Percentiles rank a stretch among this genome's conserved stretches.
Evolutionary conservation across 768 basidiomycete species (phyloP).

Genomic region (Trametes meyenii): DNA sequence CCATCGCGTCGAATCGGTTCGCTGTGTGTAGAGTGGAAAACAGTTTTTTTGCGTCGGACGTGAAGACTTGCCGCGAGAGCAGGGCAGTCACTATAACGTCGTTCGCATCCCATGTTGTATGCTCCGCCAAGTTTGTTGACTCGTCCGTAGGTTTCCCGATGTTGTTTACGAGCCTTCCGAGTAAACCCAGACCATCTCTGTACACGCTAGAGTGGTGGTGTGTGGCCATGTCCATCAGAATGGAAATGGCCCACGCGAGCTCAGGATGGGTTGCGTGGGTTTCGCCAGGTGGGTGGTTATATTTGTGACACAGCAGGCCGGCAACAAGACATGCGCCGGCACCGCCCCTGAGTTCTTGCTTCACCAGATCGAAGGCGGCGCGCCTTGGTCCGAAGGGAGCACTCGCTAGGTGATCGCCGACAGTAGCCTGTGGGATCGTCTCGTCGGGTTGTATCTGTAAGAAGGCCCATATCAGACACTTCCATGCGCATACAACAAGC

Average conservation of each 20-base stretch:
- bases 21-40: constrained; percentile 34
- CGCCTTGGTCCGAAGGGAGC: constrained; percentile 23
- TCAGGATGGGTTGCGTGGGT: constrained; percentile 9
- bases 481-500: constrained; percentile 53
- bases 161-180: constrained; percentile 40
- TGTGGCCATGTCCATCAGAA: constrained; percentile 44
- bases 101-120: not conserved
- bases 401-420: not conserved
- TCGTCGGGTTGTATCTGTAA: constrained; percentile 36
- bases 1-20: constrained; percentile 26
- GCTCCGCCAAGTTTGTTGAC: not conserved
- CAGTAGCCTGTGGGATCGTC: not conserved
- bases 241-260: constrained; percentile 40
- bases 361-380: constrained; percentile 45
- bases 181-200: constrained; percentile 38
- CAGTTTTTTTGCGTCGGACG: constrained; percentile 32
- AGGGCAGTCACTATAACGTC: constrained; percentile 32
- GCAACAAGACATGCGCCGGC: constrained; percentile 46
- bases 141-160: constrained; percentile 30
- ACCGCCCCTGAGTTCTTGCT: constrained; percentile 49
- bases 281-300: not conserved
- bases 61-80: constrained; percentile 49
- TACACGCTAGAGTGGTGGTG: constrained; percentile 31
- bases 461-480: constrained; percentile 59
- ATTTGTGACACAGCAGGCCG: constrained; percentile 36